Evolutionary conservation across 371 early-diverging fungal species (phyloP).

Genomic region (Rhizopus arrhizus): DNA sequence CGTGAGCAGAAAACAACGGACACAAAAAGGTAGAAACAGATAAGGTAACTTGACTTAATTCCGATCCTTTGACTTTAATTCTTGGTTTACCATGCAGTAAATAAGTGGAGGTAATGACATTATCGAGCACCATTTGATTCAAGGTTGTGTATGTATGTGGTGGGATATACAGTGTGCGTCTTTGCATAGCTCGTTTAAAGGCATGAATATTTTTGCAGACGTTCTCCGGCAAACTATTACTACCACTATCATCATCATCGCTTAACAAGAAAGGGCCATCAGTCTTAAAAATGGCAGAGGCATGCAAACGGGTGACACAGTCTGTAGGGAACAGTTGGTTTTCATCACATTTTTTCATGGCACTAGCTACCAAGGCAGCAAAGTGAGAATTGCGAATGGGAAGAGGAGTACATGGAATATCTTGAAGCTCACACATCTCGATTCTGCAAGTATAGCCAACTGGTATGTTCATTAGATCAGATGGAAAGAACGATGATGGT

Average conservation of each 20-base stretch:
- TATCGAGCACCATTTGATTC: constrained; percentile 18
- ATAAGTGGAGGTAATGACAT: constrained; percentile 17
- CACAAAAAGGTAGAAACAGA: constrained; percentile 15
- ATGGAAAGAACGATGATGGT: constrained; percentile 24
- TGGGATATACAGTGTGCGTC: constrained; percentile 15
- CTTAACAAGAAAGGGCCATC: constrained; percentile 15
- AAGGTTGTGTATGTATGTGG: constrained; percentile 17
- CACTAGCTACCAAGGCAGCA: constrained; percentile 17
- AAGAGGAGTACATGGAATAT: constrained; percentile 13
- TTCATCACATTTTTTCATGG: constrained; percentile 16
- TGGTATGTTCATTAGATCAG: constrained; percentile 13
- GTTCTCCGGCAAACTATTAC: constrained; percentile 8
- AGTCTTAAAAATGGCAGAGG: constrained; percentile 16
- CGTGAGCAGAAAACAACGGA: constrained; percentile 24
- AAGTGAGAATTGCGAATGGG: constrained; percentile 13
- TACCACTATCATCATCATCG: constrained; percentile 16
- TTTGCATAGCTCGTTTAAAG: constrained; percentile 18
- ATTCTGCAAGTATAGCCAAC: constrained; percentile 18
- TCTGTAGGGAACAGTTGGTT: constrained; percentile 13
- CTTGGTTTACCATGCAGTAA: constrained; percentile 22
- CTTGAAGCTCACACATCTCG: constrained; percentile 11
- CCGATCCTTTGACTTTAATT: constrained; percentile 19
- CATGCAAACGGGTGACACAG: constrained; percentile 11
- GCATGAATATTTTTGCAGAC: constrained; percentile 16
- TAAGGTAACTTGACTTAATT: constrained; percentile 10